Conservation (phyloP, 345 rosid species). For the Psidium guajava region DNA sequence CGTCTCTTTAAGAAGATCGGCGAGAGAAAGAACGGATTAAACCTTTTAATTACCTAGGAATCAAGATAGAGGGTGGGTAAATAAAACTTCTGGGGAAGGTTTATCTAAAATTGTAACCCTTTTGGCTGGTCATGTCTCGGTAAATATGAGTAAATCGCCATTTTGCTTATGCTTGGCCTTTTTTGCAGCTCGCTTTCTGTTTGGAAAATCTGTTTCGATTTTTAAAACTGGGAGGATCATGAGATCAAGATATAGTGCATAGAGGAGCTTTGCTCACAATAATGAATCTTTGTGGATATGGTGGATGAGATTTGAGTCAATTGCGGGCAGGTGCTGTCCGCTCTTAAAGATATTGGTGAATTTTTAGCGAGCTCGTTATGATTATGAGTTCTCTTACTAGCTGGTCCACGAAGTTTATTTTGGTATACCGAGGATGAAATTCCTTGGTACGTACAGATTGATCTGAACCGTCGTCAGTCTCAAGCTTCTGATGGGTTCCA, state of each 20-base stretch:
- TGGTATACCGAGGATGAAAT: background rate
- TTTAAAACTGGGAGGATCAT: background rate
- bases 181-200: background rate
- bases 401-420: background rate
- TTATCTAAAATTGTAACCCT: background rate
- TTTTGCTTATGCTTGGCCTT: background rate
- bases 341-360: background rate
- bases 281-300: background rate
- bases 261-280: background rate
- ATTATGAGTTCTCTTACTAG: background rate
- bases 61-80: conserved; percentile 11
- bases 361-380: background rate
- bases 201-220: background rate
- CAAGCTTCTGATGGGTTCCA: background rate
- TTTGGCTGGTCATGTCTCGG: conserved; percentile 12
- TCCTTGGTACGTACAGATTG: background rate
- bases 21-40: conserved; percentile 15
- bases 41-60: background rate
- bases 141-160: background rate
- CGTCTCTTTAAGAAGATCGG: conserved; percentile 20
- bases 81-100: conserved; percentile 8
- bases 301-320: background rate
- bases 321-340: background rate
- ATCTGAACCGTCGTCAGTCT: background rate
- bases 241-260: background rate